Base-by-base conservation (phyloP, 1,284 basidiomycete species). In the Puccinia horiana region DNA sequence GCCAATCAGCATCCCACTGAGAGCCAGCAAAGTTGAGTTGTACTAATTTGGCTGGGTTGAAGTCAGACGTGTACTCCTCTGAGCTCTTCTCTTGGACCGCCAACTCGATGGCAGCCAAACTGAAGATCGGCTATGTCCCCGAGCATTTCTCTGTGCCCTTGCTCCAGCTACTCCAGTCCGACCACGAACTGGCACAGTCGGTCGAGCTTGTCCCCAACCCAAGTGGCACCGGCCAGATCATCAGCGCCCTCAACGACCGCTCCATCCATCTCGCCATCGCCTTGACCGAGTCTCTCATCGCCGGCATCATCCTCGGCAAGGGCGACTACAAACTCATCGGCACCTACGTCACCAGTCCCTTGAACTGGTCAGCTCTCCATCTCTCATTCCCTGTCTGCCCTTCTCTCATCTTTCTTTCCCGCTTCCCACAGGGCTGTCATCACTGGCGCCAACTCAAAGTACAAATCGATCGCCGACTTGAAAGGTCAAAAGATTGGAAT, bases 61-160 rank as follows among this genome's bases (percentile, higher is more conserved):
- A n/a, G n/a, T n/a, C n/a, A n/a, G n/a, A 47, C 44, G 8, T 16
- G 44, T 47, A 47, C 44, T 47, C 44, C 16, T 16, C 44, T 16
- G 8, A 8, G 8, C 44, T 16, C 44, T 47, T 16, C 42, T 79
- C 61, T 16, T 47, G 9, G 8, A 8, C 44, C 44, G n/a, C n/a
- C n/a, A n/a, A n/a, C n/a, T n/a, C n/a, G 16, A 47, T 47, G 44
- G 56, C 8, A 11, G 23, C 26, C 26, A 81, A 67, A 49, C 85
- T 89, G 35, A 83, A 87, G 79, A 86, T 89, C 49, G 88, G 88
- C 40, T 89, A 88, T 86, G 94, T 96, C 75, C 90, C 93, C 47
- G 94, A 97, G 86, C 95, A 96, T 87, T 96, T 96, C 87, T 93
- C 93, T 26, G 93, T 93, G 0, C 95, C 95, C 0, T 89, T 97